Evolutionary conservation across 352 stramenopile genomes (phyloP), one percentile per base, ranked within the genome.

Genomic region (Phytophthora meadii): DNA sequence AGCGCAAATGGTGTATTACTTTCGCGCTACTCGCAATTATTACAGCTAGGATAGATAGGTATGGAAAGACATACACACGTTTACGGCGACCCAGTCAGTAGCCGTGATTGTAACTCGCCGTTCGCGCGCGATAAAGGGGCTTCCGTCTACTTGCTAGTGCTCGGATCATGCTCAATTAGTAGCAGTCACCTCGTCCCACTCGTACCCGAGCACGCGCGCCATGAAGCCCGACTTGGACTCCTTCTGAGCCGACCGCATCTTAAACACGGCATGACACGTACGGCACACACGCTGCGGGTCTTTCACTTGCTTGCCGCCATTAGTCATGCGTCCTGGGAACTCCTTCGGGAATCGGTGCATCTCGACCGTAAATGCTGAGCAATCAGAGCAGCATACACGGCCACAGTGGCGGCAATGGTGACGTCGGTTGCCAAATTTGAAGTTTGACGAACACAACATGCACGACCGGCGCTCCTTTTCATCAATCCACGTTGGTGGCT

Each of bases 321-420:
- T 77, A 30, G 79, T 91, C 49, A 81, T 70, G 10, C 85, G 82
- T 15, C 82, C 85, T 12, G 87, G 82, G 57, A 95, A 95, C 28
- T 93, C 82, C 51, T 93, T 90, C n/a, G 87, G 87, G 71, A 95
- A 95, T 5, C 75, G 79, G 51, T 80, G 86, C 70, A 93, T 83
- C 61, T 95, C 87, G 19, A 95, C 77, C 15, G 83, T 82, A 52
- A 89, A 90, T 10, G 80, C 74, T 46, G 87, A 89, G 70, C 88
- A 96, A 41, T 94, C 85, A 4, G 81, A 90, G 56, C 88, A 96
- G 70, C 88, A 95, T 7, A 96, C 81, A 15, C 88, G 83, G 2
- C 84, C 87, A 37, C 88, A 96, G 77, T 96, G 87, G 19, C 85
- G 85, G 72, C 89, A 95, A 66, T 95, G 83, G 69, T 95, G 87